Evolutionary conservation across 2,329 filamentous ascomycete genomes (phyloP).

Genomic region (Fusarium brachygibbosum): DNA sequence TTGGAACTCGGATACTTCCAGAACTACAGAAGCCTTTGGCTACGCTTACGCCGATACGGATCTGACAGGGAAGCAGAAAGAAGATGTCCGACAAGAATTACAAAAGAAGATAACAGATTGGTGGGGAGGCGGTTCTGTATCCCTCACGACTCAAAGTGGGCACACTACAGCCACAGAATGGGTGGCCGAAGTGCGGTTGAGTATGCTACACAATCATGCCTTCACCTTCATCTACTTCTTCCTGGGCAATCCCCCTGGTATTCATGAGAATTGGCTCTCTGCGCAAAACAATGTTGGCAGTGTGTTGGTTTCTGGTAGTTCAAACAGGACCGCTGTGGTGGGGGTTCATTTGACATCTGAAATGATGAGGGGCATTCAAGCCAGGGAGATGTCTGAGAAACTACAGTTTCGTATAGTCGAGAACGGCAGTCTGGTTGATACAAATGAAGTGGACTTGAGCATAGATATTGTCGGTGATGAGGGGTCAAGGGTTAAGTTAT

Average conservation of each 20-base stretch:
- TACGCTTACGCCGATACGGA: slow-evolving; percentile 80
- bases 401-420: slow-evolving; percentile 1
- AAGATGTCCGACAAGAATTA: slow-evolving; percentile 52
- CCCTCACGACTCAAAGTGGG: not conserved
- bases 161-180: slow-evolving; percentile 65
- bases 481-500: not conserved
- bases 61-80: slow-evolving; percentile 40
- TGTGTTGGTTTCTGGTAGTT: not conserved
- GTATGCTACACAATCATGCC: slow-evolving; percentile 55
- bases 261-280: slow-evolving; percentile 62
- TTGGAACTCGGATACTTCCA: slow-evolving; percentile 75
- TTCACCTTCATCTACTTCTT: slow-evolving; percentile 71
- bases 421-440: not conserved
- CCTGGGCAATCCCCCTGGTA: slow-evolving; percentile 65
- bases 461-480: not conserved
- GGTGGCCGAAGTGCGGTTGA: slow-evolving; percentile 74
- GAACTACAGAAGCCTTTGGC: slow-evolving; percentile 72
- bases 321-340: not conserved
- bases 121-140: slow-evolving; percentile 49
- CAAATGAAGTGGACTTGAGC: not conserved
- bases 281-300: not conserved
- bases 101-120: slow-evolving; percentile 66
- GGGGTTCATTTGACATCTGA: slow-evolving; percentile 2
- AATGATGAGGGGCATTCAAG: not conserved
- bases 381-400: not conserved